A percentile compares a stretch with the other conserved stretches of the same genome.
Conservation (phyloP, 257 asterid genomes). For the Leonotis leonurus region DNA sequence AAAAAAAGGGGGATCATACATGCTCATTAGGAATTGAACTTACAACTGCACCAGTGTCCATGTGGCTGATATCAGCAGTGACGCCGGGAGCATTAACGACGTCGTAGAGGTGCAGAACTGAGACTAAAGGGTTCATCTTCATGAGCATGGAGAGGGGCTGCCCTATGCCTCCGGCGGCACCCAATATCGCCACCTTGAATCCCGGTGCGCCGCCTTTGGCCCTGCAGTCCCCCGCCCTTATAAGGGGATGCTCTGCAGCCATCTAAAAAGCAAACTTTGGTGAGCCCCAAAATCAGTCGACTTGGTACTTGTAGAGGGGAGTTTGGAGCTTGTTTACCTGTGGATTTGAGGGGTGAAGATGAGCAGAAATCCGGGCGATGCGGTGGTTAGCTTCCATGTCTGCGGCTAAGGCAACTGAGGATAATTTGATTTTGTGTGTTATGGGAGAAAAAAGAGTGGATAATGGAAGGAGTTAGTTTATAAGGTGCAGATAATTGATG, state of each 20-base stretch:
- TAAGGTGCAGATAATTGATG: constrained; percentile 11
- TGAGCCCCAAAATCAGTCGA: neutral
- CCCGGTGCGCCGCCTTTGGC: constrained; percentile 97
- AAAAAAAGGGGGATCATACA: neutral
- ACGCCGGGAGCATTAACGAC: constrained; percentile 95
- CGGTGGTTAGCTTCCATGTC: constrained; percentile 58
- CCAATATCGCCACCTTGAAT: constrained; percentile 83
- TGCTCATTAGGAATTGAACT: constrained; percentile 1
- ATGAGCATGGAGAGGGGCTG: constrained; percentile 86
- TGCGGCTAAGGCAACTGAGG: no score
- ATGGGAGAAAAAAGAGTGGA: constrained; percentile 5
- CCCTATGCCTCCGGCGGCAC: constrained; percentile 98
- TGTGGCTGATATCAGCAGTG: constrained; percentile 92
- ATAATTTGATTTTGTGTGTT: constrained; percentile 12
- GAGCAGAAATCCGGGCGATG: constrained; percentile 78
- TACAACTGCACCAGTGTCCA: constrained; percentile 96
- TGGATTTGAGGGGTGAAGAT: constrained; percentile 59
- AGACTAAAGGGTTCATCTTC: constrained; percentile 92
- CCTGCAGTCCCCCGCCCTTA: constrained; percentile 65
- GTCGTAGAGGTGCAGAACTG: constrained; percentile 89
- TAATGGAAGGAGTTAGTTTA: constrained; percentile 11
- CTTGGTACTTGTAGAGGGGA: neutral
- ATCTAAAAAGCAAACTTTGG: constrained; percentile 28
- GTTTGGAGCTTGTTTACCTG: constrained; percentile 37
- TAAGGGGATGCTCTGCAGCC: constrained; percentile 31